Percentiles rank a stretch among this genome's conserved stretches.
phyloP scores from a whole-genome alignment of 805 yeast species.

The Cyberlindnera euphorbiiphila region DNA sequence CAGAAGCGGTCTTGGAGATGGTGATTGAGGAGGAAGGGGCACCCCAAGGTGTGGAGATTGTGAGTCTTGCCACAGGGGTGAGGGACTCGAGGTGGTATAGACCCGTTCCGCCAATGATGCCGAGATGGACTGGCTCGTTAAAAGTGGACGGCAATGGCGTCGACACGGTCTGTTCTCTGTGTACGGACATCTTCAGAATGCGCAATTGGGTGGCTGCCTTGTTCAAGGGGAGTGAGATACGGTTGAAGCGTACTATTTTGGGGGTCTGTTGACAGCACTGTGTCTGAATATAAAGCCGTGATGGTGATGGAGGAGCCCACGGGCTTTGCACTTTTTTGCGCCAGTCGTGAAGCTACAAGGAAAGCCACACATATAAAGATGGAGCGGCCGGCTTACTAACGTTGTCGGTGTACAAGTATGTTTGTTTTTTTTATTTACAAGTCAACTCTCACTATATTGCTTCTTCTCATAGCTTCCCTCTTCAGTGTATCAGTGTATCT shows the following conservation, averaged over 20 bases:
- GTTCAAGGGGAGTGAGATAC: neutral
- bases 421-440: too few species aligned
- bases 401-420: too few species aligned
- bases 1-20: slow-evolving; percentile 69
- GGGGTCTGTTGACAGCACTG: too few species aligned
- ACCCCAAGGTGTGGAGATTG: slow-evolving; percentile 96
- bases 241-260: slow-evolving; percentile 5
- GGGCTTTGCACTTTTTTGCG: too few species aligned
- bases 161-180: slow-evolving; percentile 20
- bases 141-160: slow-evolving; percentile 43
- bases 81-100: slow-evolving; percentile 80
- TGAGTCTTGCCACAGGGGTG: slow-evolving; percentile 78
- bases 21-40: slow-evolving; percentile 92
- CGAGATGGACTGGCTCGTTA: slow-evolving; percentile 69
- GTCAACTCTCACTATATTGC: too few species aligned
- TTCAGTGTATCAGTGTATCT: too few species aligned
- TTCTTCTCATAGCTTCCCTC: too few species aligned
- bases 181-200: slow-evolving; percentile 23
- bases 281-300: too few species aligned
- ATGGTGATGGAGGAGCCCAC: too few species aligned
- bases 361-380: too few species aligned
- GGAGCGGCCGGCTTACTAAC: too few species aligned
- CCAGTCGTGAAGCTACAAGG: too few species aligned
- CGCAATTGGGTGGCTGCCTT: neutral
- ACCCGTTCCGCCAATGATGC: slow-evolving; percentile 98